Evolutionary conservation across 345 rosid species (phyloP).

Genomic region (Lepidium sativum): DNA sequence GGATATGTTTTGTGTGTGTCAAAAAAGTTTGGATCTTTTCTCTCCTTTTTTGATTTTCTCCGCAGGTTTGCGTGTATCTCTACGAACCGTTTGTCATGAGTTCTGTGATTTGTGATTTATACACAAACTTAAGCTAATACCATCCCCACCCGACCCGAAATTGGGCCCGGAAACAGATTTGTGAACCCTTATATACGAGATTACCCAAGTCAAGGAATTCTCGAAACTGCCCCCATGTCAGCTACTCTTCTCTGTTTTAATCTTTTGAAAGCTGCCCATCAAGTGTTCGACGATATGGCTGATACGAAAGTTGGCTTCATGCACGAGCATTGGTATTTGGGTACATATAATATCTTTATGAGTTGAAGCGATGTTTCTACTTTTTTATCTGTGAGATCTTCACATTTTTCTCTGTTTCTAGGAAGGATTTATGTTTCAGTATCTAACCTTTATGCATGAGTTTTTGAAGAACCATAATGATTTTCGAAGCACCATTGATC

Average conservation of each 20-base stretch:
- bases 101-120: not conserved
- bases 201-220: not conserved
- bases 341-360: conserved; percentile 1
- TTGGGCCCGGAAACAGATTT: not conserved
- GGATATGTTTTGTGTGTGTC: conserved; percentile 20
- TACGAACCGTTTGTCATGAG: not conserved
- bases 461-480: not conserved
- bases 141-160: not conserved
- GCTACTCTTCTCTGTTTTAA: not conserved
- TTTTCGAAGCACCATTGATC: not conserved
- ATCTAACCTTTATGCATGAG: not conserved
- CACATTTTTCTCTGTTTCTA: not conserved
- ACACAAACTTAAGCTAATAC: too few relatives aligned
- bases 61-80: not conserved
- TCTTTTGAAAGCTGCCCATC: conserved; percentile 1
- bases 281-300: conserved; percentile 28
- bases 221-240: not conserved
- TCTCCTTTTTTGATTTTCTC: not conserved
- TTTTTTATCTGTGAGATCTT: not conserved
- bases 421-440: not conserved
- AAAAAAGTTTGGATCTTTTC: not conserved
- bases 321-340: conserved; percentile 2
- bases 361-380: not conserved
- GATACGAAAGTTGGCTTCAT: not conserved
- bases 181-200: not conserved